These are phyloP conservation scores for Fusarium sp. DNA, from an alignment of 2,329 filamentous ascomycete genomes.

Conservation along the genomic window DNA sequence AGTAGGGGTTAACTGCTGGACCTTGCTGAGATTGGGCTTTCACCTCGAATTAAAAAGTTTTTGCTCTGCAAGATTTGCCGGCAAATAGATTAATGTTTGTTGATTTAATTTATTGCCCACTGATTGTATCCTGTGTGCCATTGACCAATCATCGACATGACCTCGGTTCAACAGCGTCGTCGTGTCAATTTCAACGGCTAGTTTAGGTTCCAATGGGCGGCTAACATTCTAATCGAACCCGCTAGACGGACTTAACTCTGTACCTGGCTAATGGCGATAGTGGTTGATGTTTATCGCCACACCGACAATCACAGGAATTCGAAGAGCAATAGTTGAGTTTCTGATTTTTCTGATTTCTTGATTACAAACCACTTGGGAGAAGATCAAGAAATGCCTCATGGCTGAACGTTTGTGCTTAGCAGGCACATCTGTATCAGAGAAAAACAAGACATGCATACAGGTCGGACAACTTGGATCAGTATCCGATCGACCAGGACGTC, in stretches of 20 bases:
- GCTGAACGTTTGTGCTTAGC: not conserved
- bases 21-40: constrained; percentile 7
- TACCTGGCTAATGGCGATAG: constrained; percentile 28
- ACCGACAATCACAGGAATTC: not conserved
- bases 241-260: constrained; percentile 16
- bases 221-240: not conserved
- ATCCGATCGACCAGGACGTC: constrained; percentile 11
- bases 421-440: not conserved
- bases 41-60: not conserved
- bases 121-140: not conserved
- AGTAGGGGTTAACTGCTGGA: constrained; percentile 13
- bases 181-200: constrained; percentile 5
- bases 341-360: not conserved
- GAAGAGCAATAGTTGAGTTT: not conserved
- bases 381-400: not conserved
- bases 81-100: constrained; percentile 1
- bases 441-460: constrained; percentile 5
- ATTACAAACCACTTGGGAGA: not conserved
- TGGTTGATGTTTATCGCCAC: constrained; percentile 29
- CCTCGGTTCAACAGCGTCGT: not conserved
- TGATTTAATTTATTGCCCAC: not conserved
- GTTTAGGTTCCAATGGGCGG: constrained; percentile 16
- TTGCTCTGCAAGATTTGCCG: not conserved
- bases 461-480: constrained; percentile 10
- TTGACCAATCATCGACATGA: constrained; percentile 10